A percentile compares a stretch with the other conserved stretches of the same genome.
Evolutionary conservation across 2,329 filamentous ascomycete species (phyloP).

Genomic region (Capronia coronata): DNA sequence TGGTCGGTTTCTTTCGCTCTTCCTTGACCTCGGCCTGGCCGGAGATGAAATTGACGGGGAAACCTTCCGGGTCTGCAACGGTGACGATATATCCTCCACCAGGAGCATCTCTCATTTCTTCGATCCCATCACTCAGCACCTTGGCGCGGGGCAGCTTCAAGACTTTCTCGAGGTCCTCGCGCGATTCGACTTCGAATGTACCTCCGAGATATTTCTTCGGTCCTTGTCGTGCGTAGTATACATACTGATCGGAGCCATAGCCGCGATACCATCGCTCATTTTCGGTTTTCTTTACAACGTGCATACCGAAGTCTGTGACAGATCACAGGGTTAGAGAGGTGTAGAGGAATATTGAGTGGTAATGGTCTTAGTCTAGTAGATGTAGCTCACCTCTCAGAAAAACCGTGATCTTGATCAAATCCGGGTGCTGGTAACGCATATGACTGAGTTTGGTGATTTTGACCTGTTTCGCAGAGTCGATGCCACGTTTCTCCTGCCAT

Average conservation of each 20-base stretch:
- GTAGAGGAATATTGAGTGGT: too few relatives aligned
- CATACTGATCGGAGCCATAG: constrained; percentile 41
- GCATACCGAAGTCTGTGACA: constrained; percentile 42
- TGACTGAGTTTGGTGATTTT: constrained; percentile 45
- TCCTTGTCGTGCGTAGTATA: constrained; percentile 40
- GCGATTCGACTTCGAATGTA: constrained; percentile 39
- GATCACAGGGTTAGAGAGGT: too few relatives aligned
- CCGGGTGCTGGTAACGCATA: constrained; percentile 51
- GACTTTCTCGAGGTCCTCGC: constrained; percentile 39
- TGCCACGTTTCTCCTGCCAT: constrained; percentile 30
- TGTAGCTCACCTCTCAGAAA: constrained; percentile 34
- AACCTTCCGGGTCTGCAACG: constrained; percentile 29
- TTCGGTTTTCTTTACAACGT: constrained; percentile 35
- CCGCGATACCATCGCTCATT: constrained; percentile 39
- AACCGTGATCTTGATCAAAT: constrained; percentile 44
- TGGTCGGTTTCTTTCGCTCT: constrained; percentile 26
- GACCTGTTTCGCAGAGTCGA: constrained; percentile 43
- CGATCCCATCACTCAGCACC: constrained; percentile 23
- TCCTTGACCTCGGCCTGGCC: constrained; percentile 23
- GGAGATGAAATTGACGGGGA: constrained; percentile 28
- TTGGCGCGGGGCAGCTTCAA: constrained; percentile 19
- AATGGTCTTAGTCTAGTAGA: too few relatives aligned
- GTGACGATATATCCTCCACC: constrained; percentile 28
- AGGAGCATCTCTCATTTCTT: constrained; percentile 27
- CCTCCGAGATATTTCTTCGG: constrained; percentile 41